Conservation (phyloP, 441 rosid genomes). For the Euphorbia neoarborescens region DNA sequence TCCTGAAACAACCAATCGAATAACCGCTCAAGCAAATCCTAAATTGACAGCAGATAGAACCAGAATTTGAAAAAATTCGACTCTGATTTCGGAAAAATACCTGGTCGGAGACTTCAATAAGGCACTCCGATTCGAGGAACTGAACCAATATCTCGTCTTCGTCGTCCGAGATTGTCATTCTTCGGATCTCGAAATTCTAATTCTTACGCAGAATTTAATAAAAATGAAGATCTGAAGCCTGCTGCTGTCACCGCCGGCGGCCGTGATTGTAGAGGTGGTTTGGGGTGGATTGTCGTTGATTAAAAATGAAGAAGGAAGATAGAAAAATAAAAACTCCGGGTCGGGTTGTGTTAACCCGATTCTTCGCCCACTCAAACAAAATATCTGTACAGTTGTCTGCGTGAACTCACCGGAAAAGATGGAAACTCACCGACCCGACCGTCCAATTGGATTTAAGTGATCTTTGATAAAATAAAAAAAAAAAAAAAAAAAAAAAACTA, state of each 20-base stretch:
- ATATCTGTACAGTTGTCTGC: background rate
- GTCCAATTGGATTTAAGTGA: too few species aligned
- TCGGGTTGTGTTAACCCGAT: background rate
- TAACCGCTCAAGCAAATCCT: background rate
- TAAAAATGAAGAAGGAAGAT: background rate
- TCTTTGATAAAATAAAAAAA: too few species aligned
- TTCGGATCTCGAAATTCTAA: background rate
- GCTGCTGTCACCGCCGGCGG: background rate
- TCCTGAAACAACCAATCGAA: constrained; percentile 27
- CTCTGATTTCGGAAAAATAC: constrained; percentile 13
- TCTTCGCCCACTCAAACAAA: background rate
- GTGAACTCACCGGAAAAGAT: too few species aligned
- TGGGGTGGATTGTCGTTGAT: background rate
- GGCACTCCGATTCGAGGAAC: constrained; percentile 76
- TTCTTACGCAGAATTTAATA: too few species aligned
- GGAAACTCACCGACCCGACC: too few species aligned
- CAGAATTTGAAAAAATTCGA: too few species aligned
- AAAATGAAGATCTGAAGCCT: background rate
- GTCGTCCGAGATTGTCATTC: constrained; percentile 54
- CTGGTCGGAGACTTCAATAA: constrained; percentile 39
- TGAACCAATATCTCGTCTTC: constrained; percentile 61
- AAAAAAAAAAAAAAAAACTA: too few species aligned
- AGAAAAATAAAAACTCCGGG: background rate
- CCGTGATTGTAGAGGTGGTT: background rate
- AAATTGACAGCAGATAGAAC: background rate